Conservation (phyloP, 2,329 filamentous ascomycete genomes). For the Claviceps pazoutovae region DNA sequence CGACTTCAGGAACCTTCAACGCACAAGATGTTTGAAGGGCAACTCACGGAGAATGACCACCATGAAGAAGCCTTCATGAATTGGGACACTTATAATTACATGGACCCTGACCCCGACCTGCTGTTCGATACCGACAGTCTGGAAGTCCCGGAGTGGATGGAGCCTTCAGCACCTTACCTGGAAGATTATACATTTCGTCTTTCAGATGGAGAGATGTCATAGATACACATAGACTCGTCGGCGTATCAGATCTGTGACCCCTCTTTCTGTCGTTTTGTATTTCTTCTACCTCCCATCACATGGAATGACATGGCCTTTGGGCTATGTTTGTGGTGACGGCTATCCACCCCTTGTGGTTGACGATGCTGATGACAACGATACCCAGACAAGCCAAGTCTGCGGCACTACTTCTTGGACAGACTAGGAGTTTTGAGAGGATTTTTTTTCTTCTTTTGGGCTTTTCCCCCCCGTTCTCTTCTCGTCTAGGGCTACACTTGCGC, state of each 20-base stretch:
- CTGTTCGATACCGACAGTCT: slow-evolving; percentile 4
- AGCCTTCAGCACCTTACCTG: slow-evolving; percentile 4
- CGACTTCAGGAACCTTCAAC: slow-evolving; percentile 5
- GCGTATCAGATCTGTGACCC: not conserved
- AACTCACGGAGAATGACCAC: slow-evolving; percentile 5
- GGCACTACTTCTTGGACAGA: not conserved
- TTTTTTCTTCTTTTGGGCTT: not conserved
- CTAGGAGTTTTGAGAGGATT: not conserved
- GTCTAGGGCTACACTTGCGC: not conserved
- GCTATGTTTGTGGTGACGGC: slow-evolving; percentile 1
- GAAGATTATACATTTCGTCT: slow-evolving; percentile 5
- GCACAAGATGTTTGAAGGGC: slow-evolving; percentile 1
- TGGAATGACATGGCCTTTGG: not conserved
- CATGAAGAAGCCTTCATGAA: slow-evolving; percentile 6
- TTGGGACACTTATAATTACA: slow-evolving; percentile 6
- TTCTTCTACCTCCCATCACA: not conserved
- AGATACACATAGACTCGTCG: not conserved
- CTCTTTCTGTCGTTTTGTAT: not conserved
- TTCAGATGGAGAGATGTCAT: slow-evolving; percentile 1
- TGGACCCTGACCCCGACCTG: slow-evolving; percentile 5
- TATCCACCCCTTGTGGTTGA: slow-evolving; percentile 1
- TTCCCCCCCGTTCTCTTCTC: not conserved
- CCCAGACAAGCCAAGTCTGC: slow-evolving; percentile 1
- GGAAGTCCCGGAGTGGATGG: slow-evolving; percentile 6
- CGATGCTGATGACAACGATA: slow-evolving; percentile 2